Evolutionary conservation across 2,329 filamentous ascomycete genomes (phyloP).

Genomic region (Sporothrix pallida): DNA sequence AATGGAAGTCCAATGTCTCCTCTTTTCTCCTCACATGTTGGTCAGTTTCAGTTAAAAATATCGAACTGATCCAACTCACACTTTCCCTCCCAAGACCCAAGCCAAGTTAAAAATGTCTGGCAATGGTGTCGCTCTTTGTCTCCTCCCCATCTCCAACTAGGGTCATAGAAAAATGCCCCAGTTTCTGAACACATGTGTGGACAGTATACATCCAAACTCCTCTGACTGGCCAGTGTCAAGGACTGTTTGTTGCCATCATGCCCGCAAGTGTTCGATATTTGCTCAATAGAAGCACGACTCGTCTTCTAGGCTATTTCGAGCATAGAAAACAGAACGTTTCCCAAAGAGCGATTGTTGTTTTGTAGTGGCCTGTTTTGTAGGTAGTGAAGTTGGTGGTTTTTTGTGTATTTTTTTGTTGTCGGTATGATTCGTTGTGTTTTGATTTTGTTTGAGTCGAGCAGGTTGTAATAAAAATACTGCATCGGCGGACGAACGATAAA

Average conservation of each 20-base stretch:
- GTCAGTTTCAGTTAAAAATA: conserved; percentile 33
- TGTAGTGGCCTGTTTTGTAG: conserved; percentile 11
- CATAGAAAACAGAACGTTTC: not conserved
- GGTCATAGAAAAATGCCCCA: too few relatives aligned
- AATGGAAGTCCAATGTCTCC: not conserved
- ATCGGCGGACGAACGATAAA: not conserved
- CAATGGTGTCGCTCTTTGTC: not conserved
- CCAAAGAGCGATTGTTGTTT: not conserved
- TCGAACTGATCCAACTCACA: conserved; percentile 18
- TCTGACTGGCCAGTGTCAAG: not conserved
- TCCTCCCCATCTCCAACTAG: not conserved
- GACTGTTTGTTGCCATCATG: not conserved
- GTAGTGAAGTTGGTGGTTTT: not conserved
- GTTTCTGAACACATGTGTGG: not conserved
- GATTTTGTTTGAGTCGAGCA: conserved; percentile 12
- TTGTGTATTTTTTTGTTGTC: conserved; percentile 11
- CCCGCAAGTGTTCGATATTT: not conserved
- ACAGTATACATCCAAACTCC: not conserved
- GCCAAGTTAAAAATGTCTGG: conserved; percentile 26
- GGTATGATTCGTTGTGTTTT: too few relatives aligned
- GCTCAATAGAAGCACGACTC: not conserved
- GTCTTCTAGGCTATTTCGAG: conserved; percentile 24
- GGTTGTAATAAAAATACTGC: conserved; percentile 7
- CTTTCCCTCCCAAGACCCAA: not conserved
- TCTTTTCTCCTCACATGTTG: not conserved